Base-by-base conservation (phyloP, 2,329 filamentous ascomycete genomes). In the Stagonosporopsis rhizophila region DNA sequence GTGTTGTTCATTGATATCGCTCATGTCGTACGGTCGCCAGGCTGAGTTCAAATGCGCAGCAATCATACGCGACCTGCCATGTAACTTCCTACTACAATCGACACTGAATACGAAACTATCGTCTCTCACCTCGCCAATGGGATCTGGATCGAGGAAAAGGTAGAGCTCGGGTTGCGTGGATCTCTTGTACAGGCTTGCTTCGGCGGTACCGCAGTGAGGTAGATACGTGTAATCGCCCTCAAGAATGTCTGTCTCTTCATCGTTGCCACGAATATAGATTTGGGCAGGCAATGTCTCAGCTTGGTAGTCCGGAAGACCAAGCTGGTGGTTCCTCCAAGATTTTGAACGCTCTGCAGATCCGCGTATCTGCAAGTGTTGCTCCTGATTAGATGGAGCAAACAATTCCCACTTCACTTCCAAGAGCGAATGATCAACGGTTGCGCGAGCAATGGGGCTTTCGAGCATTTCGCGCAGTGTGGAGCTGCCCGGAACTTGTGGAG, bases 61-160 rank as follows among this genome's bases (percentile, higher is more conserved):
- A 3, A 77, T 71, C 2, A 74, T 64, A 30, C 85, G 79, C 6
- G 73, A 56, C 40, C 83, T 78, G 17, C 81, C 79, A 34, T 80
- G 79, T 14, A 78, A 72, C 6, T 83, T 71, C 4, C 79, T 75
- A 8, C 73, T 70, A 52, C 80, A 79, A 42, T 82, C 78, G 6
- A 77, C 61, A 2, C 85, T 80, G 62, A 89, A 86, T 0, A 88
- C 81, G 62, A 87, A 87, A 2, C 69, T 70, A 65, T 89, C 85
- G 5, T 80, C 52, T 0, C 75, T 66, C 0, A 78, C 69, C 25
- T 80, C 68, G 0, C 81, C 81, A 32, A 82, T 76, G 15, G 79
- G 79, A 5, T 78, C 74, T 0, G 85, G 82, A 50, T 89, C 84
- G 3, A 86, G 72, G 63, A 87, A 88, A 2, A 89, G 69, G 60